Evolutionary conservation across 2,329 filamentous ascomycete genomes (phyloP).

Genomic region (Aspergillus sp.): DNA sequence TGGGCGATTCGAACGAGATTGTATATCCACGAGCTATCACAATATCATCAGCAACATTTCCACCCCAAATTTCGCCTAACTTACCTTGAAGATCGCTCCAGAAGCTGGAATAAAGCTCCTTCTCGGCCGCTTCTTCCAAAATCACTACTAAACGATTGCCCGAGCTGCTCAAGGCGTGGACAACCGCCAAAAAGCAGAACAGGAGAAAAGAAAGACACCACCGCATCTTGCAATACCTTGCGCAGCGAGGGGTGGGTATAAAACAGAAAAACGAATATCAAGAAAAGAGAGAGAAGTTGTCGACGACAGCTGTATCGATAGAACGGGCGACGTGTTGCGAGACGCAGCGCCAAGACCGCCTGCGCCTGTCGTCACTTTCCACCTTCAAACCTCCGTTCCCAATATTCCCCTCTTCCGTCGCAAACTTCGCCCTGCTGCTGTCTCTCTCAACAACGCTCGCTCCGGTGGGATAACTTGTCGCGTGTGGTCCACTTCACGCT

Average conservation of each 20-base stretch:
- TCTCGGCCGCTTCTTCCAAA: slow-evolving; percentile 73
- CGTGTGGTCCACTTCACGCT: neutral
- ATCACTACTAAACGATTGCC: slow-evolving; percentile 79
- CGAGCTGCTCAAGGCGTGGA: slow-evolving; percentile 67
- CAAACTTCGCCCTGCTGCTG: slow-evolving; percentile 1
- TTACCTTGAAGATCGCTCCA: slow-evolving; percentile 44
- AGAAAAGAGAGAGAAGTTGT: slow-evolving; percentile 9
- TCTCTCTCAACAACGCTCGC: no score
- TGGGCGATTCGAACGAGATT: slow-evolving; percentile 74
- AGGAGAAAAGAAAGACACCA: slow-evolving; percentile 65
- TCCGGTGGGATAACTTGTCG: no score
- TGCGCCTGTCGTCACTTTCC: slow-evolving; percentile 25
- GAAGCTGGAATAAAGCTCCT: slow-evolving; percentile 76
- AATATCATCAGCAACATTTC: slow-evolving; percentile 8
- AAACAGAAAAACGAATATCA: slow-evolving; percentile 7
- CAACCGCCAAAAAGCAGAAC: slow-evolving; percentile 49
- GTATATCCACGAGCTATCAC: slow-evolving; percentile 70
- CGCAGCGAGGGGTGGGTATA: slow-evolving; percentile 22
- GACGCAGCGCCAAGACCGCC: slow-evolving; percentile 33
- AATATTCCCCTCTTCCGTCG: slow-evolving; percentile 5
- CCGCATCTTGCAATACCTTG: slow-evolving; percentile 56
- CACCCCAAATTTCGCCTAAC: slow-evolving; percentile 3
- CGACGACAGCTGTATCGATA: slow-evolving; percentile 4
- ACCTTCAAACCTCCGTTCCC: slow-evolving; percentile 15
- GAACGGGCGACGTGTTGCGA: slow-evolving; percentile 39